phyloP scores from a whole-genome alignment of 257 asterid genomes.

The Scutellaria minor region DNA sequence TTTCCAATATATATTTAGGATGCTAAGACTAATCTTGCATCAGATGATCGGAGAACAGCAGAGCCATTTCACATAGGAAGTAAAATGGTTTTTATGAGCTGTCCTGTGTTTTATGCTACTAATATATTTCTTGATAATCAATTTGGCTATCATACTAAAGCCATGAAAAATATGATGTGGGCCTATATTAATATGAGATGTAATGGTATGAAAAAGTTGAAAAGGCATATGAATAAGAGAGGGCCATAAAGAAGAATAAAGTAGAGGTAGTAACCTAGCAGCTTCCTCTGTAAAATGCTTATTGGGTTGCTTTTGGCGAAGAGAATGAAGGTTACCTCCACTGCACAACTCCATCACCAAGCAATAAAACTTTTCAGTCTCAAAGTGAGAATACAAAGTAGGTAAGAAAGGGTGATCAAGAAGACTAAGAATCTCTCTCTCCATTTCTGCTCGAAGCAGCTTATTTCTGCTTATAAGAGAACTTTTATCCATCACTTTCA shows the following conservation, averaged over 20 bases:
- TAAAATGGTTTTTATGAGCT: no score
- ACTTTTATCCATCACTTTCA: constrained; percentile 91
- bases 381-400: constrained; percentile 72
- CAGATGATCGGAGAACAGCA: no score
- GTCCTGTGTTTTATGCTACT: no score
- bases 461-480: constrained; percentile 80
- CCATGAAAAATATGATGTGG: no score
- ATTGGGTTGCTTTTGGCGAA: constrained; percentile 84
- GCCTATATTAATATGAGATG: no score
- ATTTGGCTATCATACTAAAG: no score
- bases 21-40: no score
- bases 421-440: constrained; percentile 79
- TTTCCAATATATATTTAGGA: no score
- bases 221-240: background rate
- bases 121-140: no score
- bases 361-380: constrained; percentile 81
- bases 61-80: no score
- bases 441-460: constrained; percentile 76
- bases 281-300: constrained; percentile 88
- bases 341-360: constrained; percentile 89
- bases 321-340: constrained; percentile 88
- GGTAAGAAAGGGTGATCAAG: constrained; percentile 93
- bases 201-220: background rate
- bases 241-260: background rate
- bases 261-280: constrained; percentile 51